A percentile compares a stretch with the other conserved stretches of the same genome.
phyloP scores from a whole-genome alignment of 495 filamentous ascomycete genomes.

The Penicillium fimorum region DNA sequence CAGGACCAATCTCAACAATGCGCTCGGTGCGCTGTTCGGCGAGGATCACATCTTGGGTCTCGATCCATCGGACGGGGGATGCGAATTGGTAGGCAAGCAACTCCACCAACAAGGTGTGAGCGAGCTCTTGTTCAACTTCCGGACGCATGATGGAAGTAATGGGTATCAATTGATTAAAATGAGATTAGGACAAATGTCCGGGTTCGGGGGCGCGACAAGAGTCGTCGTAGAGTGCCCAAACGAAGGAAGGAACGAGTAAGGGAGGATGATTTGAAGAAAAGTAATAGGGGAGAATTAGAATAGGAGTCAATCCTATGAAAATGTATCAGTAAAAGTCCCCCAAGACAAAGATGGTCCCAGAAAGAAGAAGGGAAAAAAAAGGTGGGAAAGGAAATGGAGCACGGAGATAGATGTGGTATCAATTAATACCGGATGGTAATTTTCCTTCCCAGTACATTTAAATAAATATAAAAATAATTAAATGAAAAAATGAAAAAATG shows the following conservation, averaged over 20 bases:
- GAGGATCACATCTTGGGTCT: constrained; percentile 99
- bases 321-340: constrained; percentile 3
- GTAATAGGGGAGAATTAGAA: constrained; percentile 12
- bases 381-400: constrained; percentile 29
- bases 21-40: constrained; percentile 93
- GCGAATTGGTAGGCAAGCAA: constrained; percentile 99
- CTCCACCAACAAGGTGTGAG: constrained; percentile 96
- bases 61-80: constrained; percentile 97
- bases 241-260: constrained; percentile 10
- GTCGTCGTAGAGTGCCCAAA: constrained; percentile 5
- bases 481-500: neutral
- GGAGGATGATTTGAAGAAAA: constrained; percentile 10
- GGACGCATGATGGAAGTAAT: constrained; percentile 74
- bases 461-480: neutral
- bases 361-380: constrained; percentile 31
- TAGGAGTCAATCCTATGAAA: constrained; percentile 9
- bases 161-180: constrained; percentile 20
- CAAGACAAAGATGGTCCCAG: constrained; percentile 7
- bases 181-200: constrained; percentile 7
- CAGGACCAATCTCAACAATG: constrained; percentile 95
- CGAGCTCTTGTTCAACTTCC: constrained; percentile 97
- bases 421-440: constrained; percentile 22
- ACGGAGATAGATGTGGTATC: constrained; percentile 21
- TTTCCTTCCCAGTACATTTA: constrained; percentile 15
- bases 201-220: constrained; percentile 5